phyloP scores from a whole-genome alignment of 2,329 filamentous ascomycete species.

The Leptographium radiaticola region DNA sequence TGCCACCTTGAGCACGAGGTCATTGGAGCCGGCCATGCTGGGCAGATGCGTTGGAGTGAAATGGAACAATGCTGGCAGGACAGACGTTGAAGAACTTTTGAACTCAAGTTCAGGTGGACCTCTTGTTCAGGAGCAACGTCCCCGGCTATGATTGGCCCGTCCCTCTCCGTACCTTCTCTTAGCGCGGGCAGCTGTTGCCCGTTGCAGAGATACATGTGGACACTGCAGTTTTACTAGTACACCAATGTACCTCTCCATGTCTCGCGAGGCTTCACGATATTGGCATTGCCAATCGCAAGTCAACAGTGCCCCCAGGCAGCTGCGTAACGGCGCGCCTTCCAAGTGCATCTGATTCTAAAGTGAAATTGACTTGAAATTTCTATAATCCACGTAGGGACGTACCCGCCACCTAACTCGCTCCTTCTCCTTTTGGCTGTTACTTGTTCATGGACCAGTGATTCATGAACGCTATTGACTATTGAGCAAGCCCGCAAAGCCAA shows the following conservation, averaged over 20 bases:
- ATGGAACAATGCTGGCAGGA: not conserved
- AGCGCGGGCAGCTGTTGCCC: not conserved
- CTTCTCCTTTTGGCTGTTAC: not conserved
- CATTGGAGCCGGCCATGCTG: conserved; percentile 10
- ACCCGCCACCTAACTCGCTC: not conserved
- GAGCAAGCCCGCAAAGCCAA: too few relatives aligned
- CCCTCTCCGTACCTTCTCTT: not conserved
- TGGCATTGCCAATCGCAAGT: too few relatives aligned
- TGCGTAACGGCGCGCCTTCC: too few relatives aligned
- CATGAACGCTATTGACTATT: not conserved
- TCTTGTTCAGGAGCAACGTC: not conserved
- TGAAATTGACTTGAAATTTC: too few relatives aligned
- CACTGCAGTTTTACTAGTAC: not conserved
- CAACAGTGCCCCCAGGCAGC: too few relatives aligned
- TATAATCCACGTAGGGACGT: not conserved
- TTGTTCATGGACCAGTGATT: not conserved
- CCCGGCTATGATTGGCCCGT: not conserved
- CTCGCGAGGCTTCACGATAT: too few relatives aligned
- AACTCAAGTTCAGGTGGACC: not conserved
- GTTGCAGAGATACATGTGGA: not conserved
- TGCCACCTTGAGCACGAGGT: conserved; percentile 27
- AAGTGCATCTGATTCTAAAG: too few relatives aligned
- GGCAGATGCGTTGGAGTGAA: not conserved
- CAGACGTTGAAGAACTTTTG: not conserved
- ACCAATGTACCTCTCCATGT: not conserved